Conservation (phyloP, 2,329 filamentous ascomycete species). For the Gaeumannomyces tritici region DNA sequence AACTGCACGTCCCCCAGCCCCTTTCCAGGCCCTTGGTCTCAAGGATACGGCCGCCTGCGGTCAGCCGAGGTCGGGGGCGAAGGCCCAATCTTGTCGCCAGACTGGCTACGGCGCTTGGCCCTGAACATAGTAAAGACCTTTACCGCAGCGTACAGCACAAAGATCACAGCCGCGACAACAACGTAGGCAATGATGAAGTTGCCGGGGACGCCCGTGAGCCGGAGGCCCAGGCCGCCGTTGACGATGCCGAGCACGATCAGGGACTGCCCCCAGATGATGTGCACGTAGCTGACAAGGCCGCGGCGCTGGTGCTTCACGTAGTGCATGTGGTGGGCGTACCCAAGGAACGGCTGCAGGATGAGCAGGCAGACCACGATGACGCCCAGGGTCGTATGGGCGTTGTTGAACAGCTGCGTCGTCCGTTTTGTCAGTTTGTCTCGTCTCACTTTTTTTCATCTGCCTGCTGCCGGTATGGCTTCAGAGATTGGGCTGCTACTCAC, state of each 20-base stretch:
- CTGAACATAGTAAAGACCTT: slow-evolving; percentile 13
- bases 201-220: slow-evolving; percentile 19
- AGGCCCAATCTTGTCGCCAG: not conserved
- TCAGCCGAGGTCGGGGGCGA: not conserved
- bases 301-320: slow-evolving; percentile 38
- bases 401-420: slow-evolving; percentile 35
- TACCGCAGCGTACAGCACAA: slow-evolving; percentile 30
- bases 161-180: slow-evolving; percentile 41
- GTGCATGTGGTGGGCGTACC: slow-evolving; percentile 46
- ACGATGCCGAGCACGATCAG: slow-evolving; percentile 50
- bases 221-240: slow-evolving; percentile 43
- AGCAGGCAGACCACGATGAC: slow-evolving; percentile 43
- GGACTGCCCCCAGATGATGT: slow-evolving; percentile 53
- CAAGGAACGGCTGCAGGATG: slow-evolving; percentile 47
- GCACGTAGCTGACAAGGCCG: slow-evolving; percentile 41
- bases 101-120: not conserved
- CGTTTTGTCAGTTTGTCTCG: too few relatives aligned
- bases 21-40: too few relatives aligned
- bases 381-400: slow-evolving; percentile 46
- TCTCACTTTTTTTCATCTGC: too few relatives aligned
- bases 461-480: slow-evolving; percentile 5
- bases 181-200: slow-evolving; percentile 23
- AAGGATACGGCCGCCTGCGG: not conserved
- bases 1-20: too few relatives aligned
- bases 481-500: slow-evolving; percentile 26